Conservation (phyloP, 139 green algal genomes). For the Monoraphidium neglectum region DNA sequence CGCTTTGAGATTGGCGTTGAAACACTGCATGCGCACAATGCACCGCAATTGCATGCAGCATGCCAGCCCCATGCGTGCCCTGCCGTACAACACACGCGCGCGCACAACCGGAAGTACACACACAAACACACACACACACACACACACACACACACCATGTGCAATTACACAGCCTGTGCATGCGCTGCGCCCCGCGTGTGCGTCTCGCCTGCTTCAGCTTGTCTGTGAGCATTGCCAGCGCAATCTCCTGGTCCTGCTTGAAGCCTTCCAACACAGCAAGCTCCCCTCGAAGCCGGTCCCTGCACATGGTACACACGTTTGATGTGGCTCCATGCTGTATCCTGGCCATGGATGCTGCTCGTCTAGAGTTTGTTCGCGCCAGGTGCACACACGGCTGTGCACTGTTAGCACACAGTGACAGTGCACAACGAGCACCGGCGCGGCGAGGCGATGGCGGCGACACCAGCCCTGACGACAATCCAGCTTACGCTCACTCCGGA, state of each 20-base stretch:
- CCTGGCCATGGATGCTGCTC: conserved; percentile 35
- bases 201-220: conserved; percentile 57
- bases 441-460: neutral
- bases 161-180: too few species aligned
- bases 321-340: conserved; percentile 7
- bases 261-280: conserved; percentile 11
- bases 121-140: too few species aligned
- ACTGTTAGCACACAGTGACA: neutral
- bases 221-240: conserved; percentile 56
- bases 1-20: too few species aligned
- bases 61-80: too few species aligned
- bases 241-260: conserved; percentile 43
- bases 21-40: too few species aligned
- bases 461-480: neutral
- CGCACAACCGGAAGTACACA: too few species aligned
- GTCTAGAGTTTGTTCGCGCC: conserved; percentile 49
- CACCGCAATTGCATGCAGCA: too few species aligned
- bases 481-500: conserved; percentile 32
- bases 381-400: neutral
- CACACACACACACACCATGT: too few species aligned
- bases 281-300: neutral
- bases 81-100: too few species aligned
- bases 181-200: too few species aligned
- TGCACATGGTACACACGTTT: neutral
- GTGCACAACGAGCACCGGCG: neutral